Evolutionary conservation across 2,329 filamentous ascomycete genomes (phyloP), one percentile per base, ranked within the genome.

Genomic region (Aspergillaceae sp.): DNA sequence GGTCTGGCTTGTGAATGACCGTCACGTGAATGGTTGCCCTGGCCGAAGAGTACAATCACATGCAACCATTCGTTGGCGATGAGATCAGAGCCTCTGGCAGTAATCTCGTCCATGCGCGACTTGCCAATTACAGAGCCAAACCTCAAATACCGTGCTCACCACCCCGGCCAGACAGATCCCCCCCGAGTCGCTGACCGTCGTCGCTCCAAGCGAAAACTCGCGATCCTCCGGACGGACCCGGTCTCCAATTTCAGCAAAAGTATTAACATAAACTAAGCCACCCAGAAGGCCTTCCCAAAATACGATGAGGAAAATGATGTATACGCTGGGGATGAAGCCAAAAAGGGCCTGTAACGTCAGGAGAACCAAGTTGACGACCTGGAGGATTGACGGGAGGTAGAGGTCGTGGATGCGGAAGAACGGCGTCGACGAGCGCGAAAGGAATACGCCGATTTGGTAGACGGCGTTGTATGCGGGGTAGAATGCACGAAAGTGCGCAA

Each of bases 211-310:
- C 49, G 87, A 94, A 61, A 97, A 97, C 68, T 98, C 92, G 4
- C 91, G 78, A 44, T 96, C 89, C 30, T 82, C 78, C 4, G 76
- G 72, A 0, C 82, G 80, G 1, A 96, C 82, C 5, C 83, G 82
- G 58, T 96, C 88, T 63, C 88, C 84, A 51, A 98, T 96, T 62
- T 94, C 87, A 0, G 90, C 88, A 66, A 97, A 98, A 0, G 90
- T 95, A 59, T 91, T 94, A 49, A 97, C 90, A 58, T 98, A 98
- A 0, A 97, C 92, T 3, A 88, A 75, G 0, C 92, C 92, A 0
- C 92, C 92, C 0, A 98, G 73, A 8, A 97, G 66, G 0, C 92
- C 92, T 64, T 97, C 92, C 91, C 91, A 97, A 60, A 97, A 92
- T 19, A 96, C 75, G 49, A 97, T 73, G 26, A 79, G 49, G 59